Conservation (phyloP, 192 early-diverging fungal species). For the Mortierella hygrophila region DNA sequence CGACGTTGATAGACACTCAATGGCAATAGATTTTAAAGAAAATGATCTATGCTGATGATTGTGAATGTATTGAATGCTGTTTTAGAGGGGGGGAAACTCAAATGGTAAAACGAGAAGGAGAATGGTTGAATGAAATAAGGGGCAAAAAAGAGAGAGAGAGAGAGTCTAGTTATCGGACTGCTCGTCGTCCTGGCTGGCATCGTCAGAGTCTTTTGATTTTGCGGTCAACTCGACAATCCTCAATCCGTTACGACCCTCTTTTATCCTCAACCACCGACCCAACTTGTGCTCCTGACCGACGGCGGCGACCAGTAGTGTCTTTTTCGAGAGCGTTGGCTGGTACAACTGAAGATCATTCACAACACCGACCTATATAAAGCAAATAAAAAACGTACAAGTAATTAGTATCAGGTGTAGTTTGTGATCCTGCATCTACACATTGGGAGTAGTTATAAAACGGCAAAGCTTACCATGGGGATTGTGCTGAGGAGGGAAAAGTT, state of each 20-base stretch:
- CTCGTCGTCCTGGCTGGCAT: constrained; percentile 17
- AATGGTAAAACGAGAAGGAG: no score
- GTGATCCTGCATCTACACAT: neutral
- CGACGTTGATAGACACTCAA: neutral
- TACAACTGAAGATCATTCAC: constrained; percentile 53
- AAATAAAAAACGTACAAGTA: no score
- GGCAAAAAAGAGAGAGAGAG: neutral
- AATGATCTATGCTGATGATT: neutral
- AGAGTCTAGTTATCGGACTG: constrained; percentile 10
- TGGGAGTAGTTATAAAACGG: neutral
- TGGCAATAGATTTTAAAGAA: neutral
- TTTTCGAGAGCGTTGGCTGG: constrained; percentile 52
- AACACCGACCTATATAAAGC: constrained; percentile 21
- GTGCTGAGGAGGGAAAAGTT: constrained; percentile 69
- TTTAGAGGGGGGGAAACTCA: neutral
- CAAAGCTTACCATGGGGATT: constrained; percentile 74
- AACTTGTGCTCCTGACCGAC: constrained; percentile 91
- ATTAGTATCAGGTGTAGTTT: neutral
- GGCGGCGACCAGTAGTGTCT: constrained; percentile 72
- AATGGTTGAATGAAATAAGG: neutral
- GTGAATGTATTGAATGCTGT: neutral
- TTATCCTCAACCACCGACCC: constrained; percentile 91
- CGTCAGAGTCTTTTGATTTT: constrained; percentile 35
- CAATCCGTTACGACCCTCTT: constrained; percentile 81
- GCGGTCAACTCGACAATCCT: constrained; percentile 73